Evolutionary conservation across 2,329 filamentous ascomycete species (phyloP), one percentile per base, ranked within the genome.

Genomic region (Pseudogymnoascus sp.): DNA sequence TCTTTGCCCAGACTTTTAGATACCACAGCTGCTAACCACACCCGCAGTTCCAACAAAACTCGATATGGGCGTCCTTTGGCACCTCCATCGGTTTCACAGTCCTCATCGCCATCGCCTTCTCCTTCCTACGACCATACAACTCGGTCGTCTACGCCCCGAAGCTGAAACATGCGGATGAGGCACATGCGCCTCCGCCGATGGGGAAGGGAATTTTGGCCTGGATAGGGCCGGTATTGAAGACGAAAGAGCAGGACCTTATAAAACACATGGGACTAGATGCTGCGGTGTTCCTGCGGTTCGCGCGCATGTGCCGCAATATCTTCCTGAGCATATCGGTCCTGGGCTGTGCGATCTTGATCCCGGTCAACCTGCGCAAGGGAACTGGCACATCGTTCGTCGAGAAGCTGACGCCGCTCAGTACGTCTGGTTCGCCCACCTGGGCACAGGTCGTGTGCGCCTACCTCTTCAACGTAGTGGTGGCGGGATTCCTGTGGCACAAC

Each of bases 71-170:
- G 62, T 91, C 92, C 57, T 77, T 97, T 47, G 89, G 79, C 65
- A 91, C 89, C 20, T 96, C 93, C 2, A 71, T 97, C 47, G 88
- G 84, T 61, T 78, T 94, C 70, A 90, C 91, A 7, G 70, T 82
- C 64, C 79, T 86, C 67, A 86, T 96, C 67, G 86, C 90, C 64
- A 72, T 96, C 62, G 76, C 86, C 65, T 99, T 97, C 80, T 96
- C 91, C 64, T 78, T 97, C 68, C 79, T 97, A 61, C 89, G 94
- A 63, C 94, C 94, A 4, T 91, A 92, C 74, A 93, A 97, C 74
- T 88, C 87, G 61, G 83, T 93, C 67, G 90, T 99, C 57, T 99
- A 99, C 75, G 92, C 94, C 3, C 94, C 94, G 39, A 93, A 95
- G 72, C 80, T 95, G 57, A 96, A 96, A 73, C 88, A 97, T 78